Evolutionary conservation across 441 rosid species (phyloP).

Genomic region (Populus tomentosa): DNA sequence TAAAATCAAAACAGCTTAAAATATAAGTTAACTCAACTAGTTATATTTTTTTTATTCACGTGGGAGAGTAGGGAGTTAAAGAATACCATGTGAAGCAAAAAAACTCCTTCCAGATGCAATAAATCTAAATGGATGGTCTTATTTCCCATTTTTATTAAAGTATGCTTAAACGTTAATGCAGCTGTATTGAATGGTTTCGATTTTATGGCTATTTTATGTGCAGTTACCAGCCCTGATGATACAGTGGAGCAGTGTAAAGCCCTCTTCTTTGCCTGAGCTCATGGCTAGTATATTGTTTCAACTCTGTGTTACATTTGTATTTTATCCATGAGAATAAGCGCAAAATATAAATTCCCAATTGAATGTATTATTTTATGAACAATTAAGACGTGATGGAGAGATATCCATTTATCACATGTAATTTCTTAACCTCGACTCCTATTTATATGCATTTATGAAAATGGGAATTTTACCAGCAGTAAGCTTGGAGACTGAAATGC

Average conservation of each 20-base stretch:
- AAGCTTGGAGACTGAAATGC: no score
- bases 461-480: no score
- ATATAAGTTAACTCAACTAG: not conserved
- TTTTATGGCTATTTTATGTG: constrained; percentile 17
- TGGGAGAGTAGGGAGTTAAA: not conserved
- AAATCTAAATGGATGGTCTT: not conserved
- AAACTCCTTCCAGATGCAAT: not conserved
- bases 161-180: no score
- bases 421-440: no score
- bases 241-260: constrained; percentile 71
- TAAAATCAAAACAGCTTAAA: not conserved
- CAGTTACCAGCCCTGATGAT: constrained; percentile 87
- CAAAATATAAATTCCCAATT: not conserved
- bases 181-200: not conserved
- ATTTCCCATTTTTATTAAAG: not conserved
- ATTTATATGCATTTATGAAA: no score
- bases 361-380: not conserved
- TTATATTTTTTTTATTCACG: not conserved
- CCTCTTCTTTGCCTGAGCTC: constrained; percentile 45
- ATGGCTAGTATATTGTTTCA: not conserved
- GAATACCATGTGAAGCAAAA: no score
- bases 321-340: constrained; percentile 5
- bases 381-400: not conserved
- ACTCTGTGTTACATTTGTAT: not conserved
- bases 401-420: not conserved